These are phyloP conservation scores for Rasamsonia emersonii DNA, from an alignment of 2,329 filamentous ascomycete species.

Conservation along the genomic window DNA sequence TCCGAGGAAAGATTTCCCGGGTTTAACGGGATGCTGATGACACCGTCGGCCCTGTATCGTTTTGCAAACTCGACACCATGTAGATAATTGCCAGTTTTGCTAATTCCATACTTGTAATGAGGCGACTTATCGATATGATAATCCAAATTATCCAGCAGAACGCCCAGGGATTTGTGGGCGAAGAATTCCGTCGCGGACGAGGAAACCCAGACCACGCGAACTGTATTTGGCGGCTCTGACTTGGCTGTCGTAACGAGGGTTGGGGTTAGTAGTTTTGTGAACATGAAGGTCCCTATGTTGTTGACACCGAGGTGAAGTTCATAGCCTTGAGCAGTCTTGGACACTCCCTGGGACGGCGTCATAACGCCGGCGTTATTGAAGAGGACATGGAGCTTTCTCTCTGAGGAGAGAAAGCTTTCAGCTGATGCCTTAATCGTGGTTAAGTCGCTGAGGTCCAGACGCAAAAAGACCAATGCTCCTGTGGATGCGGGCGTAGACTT, in stretches of 20 bases:
- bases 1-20: slow-evolving; percentile 1
- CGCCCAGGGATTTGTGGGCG: background rate
- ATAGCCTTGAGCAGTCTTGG: slow-evolving; percentile 25
- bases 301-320: slow-evolving; percentile 33
- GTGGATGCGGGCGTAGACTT: slow-evolving; percentile 2
- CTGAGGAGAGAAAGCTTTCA: slow-evolving; percentile 26
- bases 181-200: background rate
- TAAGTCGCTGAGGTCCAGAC: slow-evolving; percentile 1
- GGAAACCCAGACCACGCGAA: slow-evolving; percentile 25
- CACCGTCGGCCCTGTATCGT: slow-evolving; percentile 13
- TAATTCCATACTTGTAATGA: slow-evolving; percentile 25
- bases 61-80: slow-evolving; percentile 22
- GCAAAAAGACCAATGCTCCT: background rate
- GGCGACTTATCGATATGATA: slow-evolving; percentile 1
- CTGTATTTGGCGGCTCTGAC: slow-evolving; percentile 13
- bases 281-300: slow-evolving; percentile 27
- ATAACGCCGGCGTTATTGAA: slow-evolving; percentile 33
- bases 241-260: slow-evolving; percentile 23
- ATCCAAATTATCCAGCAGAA: background rate
- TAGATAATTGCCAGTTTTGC: slow-evolving; percentile 30
- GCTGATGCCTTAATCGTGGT: slow-evolving; percentile 13
- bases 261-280: slow-evolving; percentile 30
- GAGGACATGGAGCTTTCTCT: slow-evolving; percentile 32
- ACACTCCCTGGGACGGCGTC: slow-evolving; percentile 20
- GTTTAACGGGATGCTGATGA: background rate